Evolutionary conservation across 192 early-diverging fungal genomes (phyloP).

Genomic region (Backusella sp.): DNA sequence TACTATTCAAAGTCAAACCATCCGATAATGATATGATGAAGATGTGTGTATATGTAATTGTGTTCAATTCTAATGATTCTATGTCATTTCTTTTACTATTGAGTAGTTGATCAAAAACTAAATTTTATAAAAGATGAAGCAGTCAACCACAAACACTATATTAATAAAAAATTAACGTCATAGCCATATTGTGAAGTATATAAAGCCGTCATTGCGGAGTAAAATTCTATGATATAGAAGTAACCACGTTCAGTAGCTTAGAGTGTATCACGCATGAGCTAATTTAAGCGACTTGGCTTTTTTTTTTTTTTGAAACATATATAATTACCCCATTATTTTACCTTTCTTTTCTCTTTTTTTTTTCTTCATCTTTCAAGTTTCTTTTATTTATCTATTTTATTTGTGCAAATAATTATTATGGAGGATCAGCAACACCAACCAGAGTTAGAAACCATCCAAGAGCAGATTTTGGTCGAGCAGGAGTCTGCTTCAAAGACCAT

Average conservation of each 20-base stretch:
- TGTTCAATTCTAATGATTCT: background rate
- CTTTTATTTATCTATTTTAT: background rate
- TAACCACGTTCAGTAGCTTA: constrained; percentile 11
- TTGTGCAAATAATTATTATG: background rate
- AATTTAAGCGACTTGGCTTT: background rate
- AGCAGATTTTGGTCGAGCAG: background rate
- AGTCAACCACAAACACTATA: background rate
- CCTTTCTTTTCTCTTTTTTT: background rate
- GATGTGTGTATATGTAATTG: background rate
- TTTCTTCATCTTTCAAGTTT: background rate
- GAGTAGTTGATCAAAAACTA: background rate
- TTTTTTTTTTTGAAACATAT: background rate
- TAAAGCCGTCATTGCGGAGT: background rate
- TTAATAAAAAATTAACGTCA: background rate
- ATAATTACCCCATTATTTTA: background rate
- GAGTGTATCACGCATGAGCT: background rate
- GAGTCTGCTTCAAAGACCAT: background rate
- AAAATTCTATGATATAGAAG: background rate
- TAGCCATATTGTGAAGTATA: background rate
- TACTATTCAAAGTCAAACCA: background rate
- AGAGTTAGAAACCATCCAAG: background rate
- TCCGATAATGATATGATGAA: background rate
- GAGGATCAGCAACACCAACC: background rate
- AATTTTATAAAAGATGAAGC: background rate
- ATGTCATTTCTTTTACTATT: background rate